Evolutionary conservation across 306 rosid genomes (phyloP).

Genomic region (Comarum palustre): DNA sequence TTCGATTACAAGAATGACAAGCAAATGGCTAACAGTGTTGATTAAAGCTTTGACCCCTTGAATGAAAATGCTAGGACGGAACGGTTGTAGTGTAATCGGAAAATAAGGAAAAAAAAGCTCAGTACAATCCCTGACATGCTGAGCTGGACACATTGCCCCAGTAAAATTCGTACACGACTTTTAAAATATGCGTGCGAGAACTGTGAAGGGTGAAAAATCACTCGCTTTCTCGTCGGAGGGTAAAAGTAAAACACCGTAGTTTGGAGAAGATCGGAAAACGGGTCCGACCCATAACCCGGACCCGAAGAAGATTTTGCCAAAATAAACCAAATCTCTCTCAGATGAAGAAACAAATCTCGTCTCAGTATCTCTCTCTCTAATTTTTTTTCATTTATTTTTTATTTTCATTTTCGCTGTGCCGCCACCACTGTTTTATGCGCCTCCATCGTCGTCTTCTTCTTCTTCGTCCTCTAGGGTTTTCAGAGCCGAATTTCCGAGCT

Average conservation of each 20-base stretch:
- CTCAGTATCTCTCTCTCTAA: constrained; percentile 21
- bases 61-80: neutral
- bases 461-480: constrained; percentile 46
- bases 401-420: constrained; percentile 8
- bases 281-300: neutral
- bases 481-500: constrained; percentile 43
- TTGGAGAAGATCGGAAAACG: no score
- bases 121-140: neutral
- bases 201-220: neutral
- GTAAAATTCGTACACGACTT: neutral
- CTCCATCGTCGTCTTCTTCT: constrained; percentile 41
- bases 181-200: neutral
- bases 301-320: neutral
- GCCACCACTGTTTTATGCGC: constrained; percentile 66
- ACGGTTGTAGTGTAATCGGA: neutral
- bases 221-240: neutral
- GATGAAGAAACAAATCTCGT: constrained; percentile 11
- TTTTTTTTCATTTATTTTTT: neutral
- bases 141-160: neutral
- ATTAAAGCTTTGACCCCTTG: no score
- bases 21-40: no score
- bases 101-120: neutral
- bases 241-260: neutral
- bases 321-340: neutral
- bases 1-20: no score